Evolutionary conservation across 1,284 basidiomycete species (phyloP).

Genomic region (Cryptococcus hybrid): DNA sequence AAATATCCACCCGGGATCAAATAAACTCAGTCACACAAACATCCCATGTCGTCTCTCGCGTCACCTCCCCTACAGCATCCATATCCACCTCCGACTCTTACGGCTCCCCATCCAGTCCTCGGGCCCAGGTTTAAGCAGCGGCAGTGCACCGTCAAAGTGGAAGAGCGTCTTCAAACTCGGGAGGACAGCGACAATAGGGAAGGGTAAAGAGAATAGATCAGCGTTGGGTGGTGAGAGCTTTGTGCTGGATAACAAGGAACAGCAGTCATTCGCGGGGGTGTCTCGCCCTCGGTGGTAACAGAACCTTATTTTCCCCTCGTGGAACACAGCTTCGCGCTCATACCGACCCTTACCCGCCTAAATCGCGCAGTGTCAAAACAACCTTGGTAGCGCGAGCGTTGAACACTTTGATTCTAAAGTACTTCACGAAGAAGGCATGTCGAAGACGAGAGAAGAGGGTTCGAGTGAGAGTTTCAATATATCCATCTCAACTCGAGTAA

Average conservation of each 20-base stretch:
- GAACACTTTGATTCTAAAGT: no score
- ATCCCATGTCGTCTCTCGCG: constrained; percentile 12
- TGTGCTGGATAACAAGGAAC: no score
- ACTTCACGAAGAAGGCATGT: constrained; percentile 1
- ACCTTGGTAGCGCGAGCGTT: no score
- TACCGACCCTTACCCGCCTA: constrained; percentile 15
- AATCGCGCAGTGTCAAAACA: not conserved
- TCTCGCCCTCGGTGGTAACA: no score
- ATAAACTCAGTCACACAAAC: no score
- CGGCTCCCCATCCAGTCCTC: constrained; percentile 18
- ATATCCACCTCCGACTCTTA: constrained; percentile 17
- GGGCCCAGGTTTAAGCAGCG: constrained; percentile 2
- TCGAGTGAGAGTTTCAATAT: constrained; percentile 6
- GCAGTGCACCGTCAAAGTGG: constrained; percentile 19
- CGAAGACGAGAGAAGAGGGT: not conserved
- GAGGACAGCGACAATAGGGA: constrained; percentile 14
- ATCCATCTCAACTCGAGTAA: constrained; percentile 9
- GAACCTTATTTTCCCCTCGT: no score
- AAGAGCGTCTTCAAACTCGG: constrained; percentile 34
- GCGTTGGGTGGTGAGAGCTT: not conserved
- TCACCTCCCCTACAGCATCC: constrained; percentile 18
- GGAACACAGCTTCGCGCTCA: constrained; percentile 6
- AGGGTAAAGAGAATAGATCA: constrained; percentile 15
- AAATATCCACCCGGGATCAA: no score
- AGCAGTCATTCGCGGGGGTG: no score